Evolutionary conservation across 169 alveolate genomes (phyloP).

Genomic region (Plasmodium ovale): DNA sequence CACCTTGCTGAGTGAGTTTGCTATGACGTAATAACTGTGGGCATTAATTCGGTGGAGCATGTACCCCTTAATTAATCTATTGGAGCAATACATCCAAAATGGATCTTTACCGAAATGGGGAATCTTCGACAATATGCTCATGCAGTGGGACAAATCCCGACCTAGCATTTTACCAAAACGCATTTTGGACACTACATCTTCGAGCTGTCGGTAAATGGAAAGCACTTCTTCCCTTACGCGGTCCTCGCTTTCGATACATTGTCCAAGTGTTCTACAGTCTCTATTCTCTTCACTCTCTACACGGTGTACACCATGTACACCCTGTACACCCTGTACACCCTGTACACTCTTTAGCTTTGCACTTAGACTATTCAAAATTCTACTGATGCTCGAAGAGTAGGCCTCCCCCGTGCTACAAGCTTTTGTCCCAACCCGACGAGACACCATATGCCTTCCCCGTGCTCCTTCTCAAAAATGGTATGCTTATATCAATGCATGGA

Average conservation of each 20-base stretch:
- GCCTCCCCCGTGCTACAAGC: slow-evolving; percentile 24
- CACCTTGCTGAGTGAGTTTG: slow-evolving; percentile 45
- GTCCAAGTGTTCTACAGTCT: background rate
- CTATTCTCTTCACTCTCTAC: background rate
- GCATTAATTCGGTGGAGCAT: slow-evolving; percentile 48
- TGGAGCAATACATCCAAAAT: slow-evolving; percentile 30
- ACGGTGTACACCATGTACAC: background rate
- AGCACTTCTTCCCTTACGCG: background rate
- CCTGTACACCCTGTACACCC: background rate
- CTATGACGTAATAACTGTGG: slow-evolving; percentile 35
- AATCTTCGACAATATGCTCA: slow-evolving; percentile 62
- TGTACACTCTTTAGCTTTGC: slow-evolving; percentile 6
- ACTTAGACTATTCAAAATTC: slow-evolving; percentile 19
- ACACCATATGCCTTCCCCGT: too few species aligned
- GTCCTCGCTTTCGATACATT: background rate
- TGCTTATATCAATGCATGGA: too few species aligned
- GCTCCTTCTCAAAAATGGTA: too few species aligned
- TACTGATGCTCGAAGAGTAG: slow-evolving; percentile 62
- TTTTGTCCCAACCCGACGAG: too few species aligned
- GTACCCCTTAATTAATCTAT: slow-evolving; percentile 41
- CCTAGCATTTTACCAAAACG: slow-evolving; percentile 48
- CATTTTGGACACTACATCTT: slow-evolving; percentile 19
- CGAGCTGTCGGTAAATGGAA: slow-evolving; percentile 13
- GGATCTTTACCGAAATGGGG: slow-evolving; percentile 11
- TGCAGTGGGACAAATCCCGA: slow-evolving; percentile 63